Base-by-base conservation (phyloP, 108 stramenopile genomes). In the Cyclotella kingstonii region DNA sequence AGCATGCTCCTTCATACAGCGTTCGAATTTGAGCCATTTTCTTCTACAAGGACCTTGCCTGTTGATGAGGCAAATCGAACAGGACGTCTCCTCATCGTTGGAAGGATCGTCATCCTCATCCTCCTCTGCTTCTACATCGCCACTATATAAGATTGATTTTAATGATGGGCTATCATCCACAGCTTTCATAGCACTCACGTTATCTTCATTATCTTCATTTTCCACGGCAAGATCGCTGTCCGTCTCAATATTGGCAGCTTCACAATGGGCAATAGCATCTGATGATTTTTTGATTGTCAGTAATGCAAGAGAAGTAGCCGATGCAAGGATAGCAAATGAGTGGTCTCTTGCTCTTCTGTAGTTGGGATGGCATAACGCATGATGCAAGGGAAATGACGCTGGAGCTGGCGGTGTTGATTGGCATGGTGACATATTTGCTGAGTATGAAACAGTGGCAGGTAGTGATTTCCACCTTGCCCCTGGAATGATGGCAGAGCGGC, bases 11-110 rank as follows among this genome's bases (percentile, higher is more conserved):
- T 93, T 93, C 64, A 88, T 85, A 45, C 91, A 93, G 17, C 77
- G 63, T 59, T 93, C 91, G 22, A 93, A 82, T 45, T 87, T 89
- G 5, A 86, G 59, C 91, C 91, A 93, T 45, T 77, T 77, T 4
- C 74, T 81, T 36, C 87, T 71, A 71, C 91, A 93, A n/a, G 91
- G 91, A 18, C 91, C 91, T 67, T 85, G 86, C 10, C 91, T 82
- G 60, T 89, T 89, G 28, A 87, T 89, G 39, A 84, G 62, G 54
- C 91, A 93, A 39, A 93, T 93, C 54, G 81, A 78, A 50, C 91
- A 93, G 17, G 81, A 54, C 22, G 91, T 93, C 12, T 82, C 80
- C 63, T 93, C 91, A 51, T 89, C 91, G 39, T 89, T 66, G 40
- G 78, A 81, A 6, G 82, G 84, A 18, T 83, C 68, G 38, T 85